These are phyloP conservation scores for Cercospora zeina DNA, from an alignment of 2,329 filamentous ascomycete genomes.

Conservation along the genomic window DNA sequence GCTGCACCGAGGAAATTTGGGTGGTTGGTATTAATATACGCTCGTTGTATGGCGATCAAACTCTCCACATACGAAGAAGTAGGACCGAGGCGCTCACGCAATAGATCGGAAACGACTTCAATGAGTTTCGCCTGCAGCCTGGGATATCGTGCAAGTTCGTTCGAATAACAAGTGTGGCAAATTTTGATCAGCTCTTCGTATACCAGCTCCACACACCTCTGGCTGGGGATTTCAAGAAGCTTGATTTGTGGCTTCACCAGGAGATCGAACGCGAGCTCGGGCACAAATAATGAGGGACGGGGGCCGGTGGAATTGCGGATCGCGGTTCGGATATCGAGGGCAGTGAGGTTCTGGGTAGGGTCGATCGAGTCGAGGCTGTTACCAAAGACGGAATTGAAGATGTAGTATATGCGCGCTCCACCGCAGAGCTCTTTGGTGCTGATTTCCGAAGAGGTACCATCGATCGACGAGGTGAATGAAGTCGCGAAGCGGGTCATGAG, in stretches of 20 bases:
- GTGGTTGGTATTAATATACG: slow-evolving; percentile 99
- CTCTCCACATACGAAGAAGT: slow-evolving; percentile 91
- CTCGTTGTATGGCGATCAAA: slow-evolving; percentile 92
- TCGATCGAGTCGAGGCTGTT: slow-evolving; percentile 95
- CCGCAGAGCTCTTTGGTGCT: slow-evolving; percentile 97
- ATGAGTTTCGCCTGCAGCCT: slow-evolving; percentile 95
- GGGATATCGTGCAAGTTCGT: slow-evolving; percentile 87
- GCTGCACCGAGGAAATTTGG: slow-evolving; percentile 97
- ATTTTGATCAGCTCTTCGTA: slow-evolving; percentile 99
- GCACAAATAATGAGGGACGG: slow-evolving; percentile 91
- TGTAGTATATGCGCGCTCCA: slow-evolving; percentile 95
- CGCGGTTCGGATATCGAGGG: slow-evolving; percentile 91
- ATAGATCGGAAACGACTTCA: slow-evolving; percentile 92
- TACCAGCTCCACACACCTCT: slow-evolving; percentile 94
- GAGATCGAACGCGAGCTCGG: slow-evolving; percentile 95
- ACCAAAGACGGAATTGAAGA: slow-evolving; percentile 98
- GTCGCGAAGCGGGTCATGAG: slow-evolving; percentile 98
- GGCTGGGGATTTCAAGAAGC: slow-evolving; percentile 87
- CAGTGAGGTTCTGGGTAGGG: slow-evolving; percentile 90
- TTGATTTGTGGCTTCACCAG: slow-evolving; percentile 99
- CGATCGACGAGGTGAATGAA: slow-evolving; percentile 97
- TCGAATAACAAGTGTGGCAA: slow-evolving; percentile 96
- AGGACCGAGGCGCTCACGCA: slow-evolving; percentile 88
- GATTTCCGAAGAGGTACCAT: slow-evolving; percentile 97
- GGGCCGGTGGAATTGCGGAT: slow-evolving; percentile 98